Evolutionary conservation across 1,284 basidiomycete species (phyloP).

Genomic region (Austropuccinia psidii): DNA sequence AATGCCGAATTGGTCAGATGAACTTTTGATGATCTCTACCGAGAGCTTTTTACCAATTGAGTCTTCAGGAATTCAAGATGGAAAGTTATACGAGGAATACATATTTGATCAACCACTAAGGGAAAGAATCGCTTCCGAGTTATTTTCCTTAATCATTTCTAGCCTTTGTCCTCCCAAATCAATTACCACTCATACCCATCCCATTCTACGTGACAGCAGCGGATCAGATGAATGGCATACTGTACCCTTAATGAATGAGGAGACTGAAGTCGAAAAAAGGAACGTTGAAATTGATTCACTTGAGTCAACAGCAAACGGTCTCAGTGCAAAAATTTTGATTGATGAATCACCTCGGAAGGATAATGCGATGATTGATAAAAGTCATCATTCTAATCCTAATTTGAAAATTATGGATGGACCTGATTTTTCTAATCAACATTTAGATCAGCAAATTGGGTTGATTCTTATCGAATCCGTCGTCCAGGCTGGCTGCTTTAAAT

Average conservation of each 20-base stretch:
- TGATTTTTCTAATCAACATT: neutral
- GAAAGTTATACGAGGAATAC: conserved; percentile 11
- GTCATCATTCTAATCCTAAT: neutral
- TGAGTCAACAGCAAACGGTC: conserved; percentile 7
- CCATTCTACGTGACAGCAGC: neutral
- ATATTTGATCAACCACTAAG: neutral
- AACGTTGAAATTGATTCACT: neutral
- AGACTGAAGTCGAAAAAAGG: neutral
- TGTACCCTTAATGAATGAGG: neutral
- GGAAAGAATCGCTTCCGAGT: neutral
- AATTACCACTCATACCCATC: neutral
- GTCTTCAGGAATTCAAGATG: neutral
- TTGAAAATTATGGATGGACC: too few relatives aligned
- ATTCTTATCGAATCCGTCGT: conserved; percentile 23
- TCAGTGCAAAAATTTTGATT: too few relatives aligned
- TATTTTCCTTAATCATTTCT: neutral
- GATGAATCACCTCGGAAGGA: neutral
- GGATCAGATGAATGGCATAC: conserved; percentile 23
- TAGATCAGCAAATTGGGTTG: conserved; percentile 7
- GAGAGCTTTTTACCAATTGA: conserved; percentile 12
- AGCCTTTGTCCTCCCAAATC: conserved; percentile 7
- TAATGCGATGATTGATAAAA: neutral
- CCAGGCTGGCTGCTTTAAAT: conserved; percentile 10
- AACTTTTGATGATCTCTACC: neutral
- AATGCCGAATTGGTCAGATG: neutral